Evolutionary conservation across 2,329 filamentous ascomycete species (phyloP).

Genomic region (Colletotrichum theobromicola): DNA sequence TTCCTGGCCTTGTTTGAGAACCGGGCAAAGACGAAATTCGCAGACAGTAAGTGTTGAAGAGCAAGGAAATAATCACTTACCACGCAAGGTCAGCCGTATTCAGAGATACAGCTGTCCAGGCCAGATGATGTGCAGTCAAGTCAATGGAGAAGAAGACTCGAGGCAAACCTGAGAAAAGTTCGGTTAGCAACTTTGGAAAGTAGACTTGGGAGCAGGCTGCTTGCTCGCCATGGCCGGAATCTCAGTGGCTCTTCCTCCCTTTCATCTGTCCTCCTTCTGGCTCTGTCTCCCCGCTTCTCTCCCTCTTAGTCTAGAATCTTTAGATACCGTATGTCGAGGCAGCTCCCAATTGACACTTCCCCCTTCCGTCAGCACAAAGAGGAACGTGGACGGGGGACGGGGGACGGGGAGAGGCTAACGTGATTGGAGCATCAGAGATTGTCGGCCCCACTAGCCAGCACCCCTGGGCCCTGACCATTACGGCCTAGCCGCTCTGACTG

Average conservation of each 20-base stretch:
- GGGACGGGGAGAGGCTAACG: background rate
- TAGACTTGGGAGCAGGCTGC: background rate
- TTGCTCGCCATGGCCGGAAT: background rate
- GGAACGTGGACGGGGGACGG: background rate
- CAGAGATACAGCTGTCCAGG: background rate
- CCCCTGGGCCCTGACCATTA: constrained; percentile 8
- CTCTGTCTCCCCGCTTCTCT: background rate
- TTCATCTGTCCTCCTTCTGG: background rate
- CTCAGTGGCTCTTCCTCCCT: background rate
- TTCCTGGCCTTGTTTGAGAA: background rate
- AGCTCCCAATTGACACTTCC: background rate
- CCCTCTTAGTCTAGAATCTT: background rate
- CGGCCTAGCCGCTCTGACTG: constrained; percentile 8
- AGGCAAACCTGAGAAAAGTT: background rate
- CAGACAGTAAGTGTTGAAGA: background rate
- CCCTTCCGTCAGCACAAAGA: background rate
- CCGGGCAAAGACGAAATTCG: background rate
- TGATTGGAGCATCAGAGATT: background rate
- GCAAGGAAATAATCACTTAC: background rate
- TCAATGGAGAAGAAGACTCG: background rate
- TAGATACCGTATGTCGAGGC: background rate
- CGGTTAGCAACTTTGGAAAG: background rate
- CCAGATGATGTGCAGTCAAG: background rate
- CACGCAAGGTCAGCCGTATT: background rate
- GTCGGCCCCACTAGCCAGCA: background rate